Conservation (phyloP, 2,329 filamentous ascomycete genomes). For the Ceratocystis destructans region DNA sequence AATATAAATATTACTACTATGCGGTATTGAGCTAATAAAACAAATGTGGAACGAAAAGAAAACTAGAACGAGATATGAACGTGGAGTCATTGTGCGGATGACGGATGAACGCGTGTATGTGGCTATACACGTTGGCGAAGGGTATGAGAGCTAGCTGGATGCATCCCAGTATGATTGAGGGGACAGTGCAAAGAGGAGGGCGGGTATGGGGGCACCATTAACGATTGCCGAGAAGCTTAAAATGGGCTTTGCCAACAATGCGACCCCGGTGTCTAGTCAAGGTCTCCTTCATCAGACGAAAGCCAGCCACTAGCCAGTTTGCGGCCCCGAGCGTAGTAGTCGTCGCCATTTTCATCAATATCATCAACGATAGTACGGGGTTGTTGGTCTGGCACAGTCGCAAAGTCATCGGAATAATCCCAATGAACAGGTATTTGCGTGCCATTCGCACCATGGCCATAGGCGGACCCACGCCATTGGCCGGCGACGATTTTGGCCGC, state of each 20-base stretch:
- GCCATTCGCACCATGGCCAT: conserved; percentile 40
- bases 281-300: conserved; percentile 15
- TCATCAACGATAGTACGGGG: conserved; percentile 4
- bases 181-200: not conserved
- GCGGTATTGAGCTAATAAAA: conserved; percentile 24
- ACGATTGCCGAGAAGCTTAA: not conserved
- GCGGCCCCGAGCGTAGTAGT: conserved; percentile 17
- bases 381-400: conserved; percentile 21
- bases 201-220: not conserved
- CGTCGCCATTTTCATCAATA: conserved; percentile 17
- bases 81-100: not conserved
- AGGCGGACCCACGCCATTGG: conserved; percentile 47
- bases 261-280: conserved; percentile 12
- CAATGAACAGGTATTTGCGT: conserved; percentile 44
- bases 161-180: not conserved
- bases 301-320: conserved; percentile 15
- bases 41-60: conserved; percentile 19
- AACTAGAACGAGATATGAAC: not conserved
- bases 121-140: not conserved
- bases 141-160: not conserved
- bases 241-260: not conserved
- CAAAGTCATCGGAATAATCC: conserved; percentile 46
- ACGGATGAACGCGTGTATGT: not conserved
- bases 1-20: conserved; percentile 8
- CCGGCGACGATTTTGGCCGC: conserved; percentile 58